phyloP scores from a whole-genome alignment of 768 basidiomycete species.

The Boletus vermiculosoides region DNA sequence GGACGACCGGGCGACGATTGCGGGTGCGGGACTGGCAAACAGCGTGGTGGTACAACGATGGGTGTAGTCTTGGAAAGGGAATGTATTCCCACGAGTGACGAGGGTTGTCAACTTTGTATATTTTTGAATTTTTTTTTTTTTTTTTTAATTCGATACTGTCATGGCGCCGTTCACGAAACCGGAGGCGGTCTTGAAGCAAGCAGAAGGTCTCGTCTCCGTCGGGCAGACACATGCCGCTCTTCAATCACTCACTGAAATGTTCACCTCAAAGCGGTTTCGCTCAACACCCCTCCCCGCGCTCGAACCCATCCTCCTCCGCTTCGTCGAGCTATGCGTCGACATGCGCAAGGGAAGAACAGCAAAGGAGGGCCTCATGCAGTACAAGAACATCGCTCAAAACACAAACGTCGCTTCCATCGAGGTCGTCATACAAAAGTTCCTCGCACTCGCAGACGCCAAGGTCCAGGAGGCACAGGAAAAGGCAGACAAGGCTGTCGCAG shows the following conservation, averaged over 20 bases:
- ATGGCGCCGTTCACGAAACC: conserved; percentile 93
- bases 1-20: conserved; percentile 62
- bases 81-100: conserved; percentile 13
- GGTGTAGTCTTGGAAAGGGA: conserved; percentile 38
- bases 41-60: conserved; percentile 86
- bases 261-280: conserved; percentile 90
- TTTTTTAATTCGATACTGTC: background rate
- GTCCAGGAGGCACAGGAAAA: conserved; percentile 85
- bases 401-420: conserved; percentile 90
- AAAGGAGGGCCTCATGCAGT: conserved; percentile 94
- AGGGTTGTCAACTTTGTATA: background rate
- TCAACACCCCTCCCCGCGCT: conserved; percentile 84
- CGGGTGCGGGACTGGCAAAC: conserved; percentile 70
- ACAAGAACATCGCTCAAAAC: conserved; percentile 97
- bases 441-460: conserved; percentile 77
- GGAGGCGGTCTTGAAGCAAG: conserved; percentile 87
- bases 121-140: background rate
- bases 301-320: conserved; percentile 94
- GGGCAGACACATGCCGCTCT: conserved; percentile 88
- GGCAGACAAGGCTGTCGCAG: conserved; percentile 70
- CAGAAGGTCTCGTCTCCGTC: conserved; percentile 91
- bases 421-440: conserved; percentile 82
- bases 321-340: conserved; percentile 94
- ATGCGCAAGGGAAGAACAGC: conserved; percentile 89
- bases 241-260: conserved; percentile 89